Base-by-base conservation (phyloP, 2,329 filamentous ascomycete species). In the Colletotrichum truncatum region DNA sequence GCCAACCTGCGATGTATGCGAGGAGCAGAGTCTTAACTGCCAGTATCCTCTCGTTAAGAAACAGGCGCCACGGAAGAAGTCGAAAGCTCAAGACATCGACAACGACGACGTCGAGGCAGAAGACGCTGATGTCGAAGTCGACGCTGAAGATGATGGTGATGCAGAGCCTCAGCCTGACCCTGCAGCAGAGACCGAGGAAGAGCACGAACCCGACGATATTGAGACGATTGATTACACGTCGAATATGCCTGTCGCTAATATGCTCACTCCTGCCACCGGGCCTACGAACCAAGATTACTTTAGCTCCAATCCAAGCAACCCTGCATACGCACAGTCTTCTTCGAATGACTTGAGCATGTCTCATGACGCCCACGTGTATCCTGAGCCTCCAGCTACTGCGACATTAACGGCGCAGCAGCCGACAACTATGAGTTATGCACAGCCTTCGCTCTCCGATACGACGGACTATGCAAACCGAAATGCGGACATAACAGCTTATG, bases 1-100 rank as follows among this genome's bases (percentile, higher is more conserved):
- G 38, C 82, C 82, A 4, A 70, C 70, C 2, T 84, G 82, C 65
- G 71, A 71, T 6, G 74, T 75, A 36, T 84, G 82, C 25, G 57
- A 73, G 21, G 67, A 70, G 6, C 61, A 70, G 5, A 75, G 74
- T 0, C 60, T 71, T 5, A 64, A 67, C 7, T 84, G 82, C 64
- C 72, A 79, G 49, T 84, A 82, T 67, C 73, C 80, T 21, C 68
- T 74, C n/a, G 71, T 73, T 11, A 77, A 73, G 38, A 65, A 61
- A 34, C 67, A 68, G 32, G 60, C 30, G 4, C 23, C 70, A 58
- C 72, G 71, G 26, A 69, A 26, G 28, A 32, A 72, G 55, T 67
- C 73, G 14, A 59, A 63, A 4, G 68, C 69, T 26, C 26, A 68
- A 6, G 68, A 69, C 18, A 46, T 43, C 12, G 66, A 72, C 23